Base-by-base conservation (phyloP, 345 rosid species). In the Salix viminalis region DNA sequence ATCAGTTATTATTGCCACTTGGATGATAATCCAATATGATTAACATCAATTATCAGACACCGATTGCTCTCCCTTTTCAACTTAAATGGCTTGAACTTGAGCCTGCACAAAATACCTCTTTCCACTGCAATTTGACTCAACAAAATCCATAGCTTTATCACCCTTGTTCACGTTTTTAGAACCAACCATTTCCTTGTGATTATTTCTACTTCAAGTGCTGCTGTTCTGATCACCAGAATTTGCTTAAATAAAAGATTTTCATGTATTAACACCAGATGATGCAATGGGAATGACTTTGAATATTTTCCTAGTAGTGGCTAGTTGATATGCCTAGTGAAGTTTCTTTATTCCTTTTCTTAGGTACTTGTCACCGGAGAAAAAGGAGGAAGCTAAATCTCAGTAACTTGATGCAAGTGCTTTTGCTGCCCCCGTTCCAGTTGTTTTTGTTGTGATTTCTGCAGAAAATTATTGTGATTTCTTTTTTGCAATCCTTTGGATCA, bases 281-380 rank as follows among this genome's bases (percentile, higher is more conserved):
- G 26, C 46, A 26, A 2, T 6, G 50, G 3, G 8, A 58, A 39
- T 54, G 36, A 23, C 14, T 58, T 65, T 66, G 16, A 15, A 67
- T 54, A 34, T 39, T 32, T 2, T 10, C 26, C 18, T 37, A 30
- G 60, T 56, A 60, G n/a, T 9, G n/a, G 8, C 56, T 69, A 69
- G 74, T 42, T 13, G 66, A 24, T 11, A 42, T 64, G 8, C 61
- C 23, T 2, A 60, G 42, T 36, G 18, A 44, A 13, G 30, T 32
- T 36, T 28, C 24, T 64, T 50, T 46, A 2, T 80, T 66, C 21
- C 16, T 67, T 71, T 24, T 11, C 4, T 28, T 56, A 80, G 83
- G 80, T 80, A 80, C 80, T 70, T 80, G 11, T 21, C 79, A 66
- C 68, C 79, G 5, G 80, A 72, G 69, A 61, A 80, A 71, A 60